Base-by-base conservation (phyloP, 179 eudicot species). In the Vitellaria paradoxa region DNA sequence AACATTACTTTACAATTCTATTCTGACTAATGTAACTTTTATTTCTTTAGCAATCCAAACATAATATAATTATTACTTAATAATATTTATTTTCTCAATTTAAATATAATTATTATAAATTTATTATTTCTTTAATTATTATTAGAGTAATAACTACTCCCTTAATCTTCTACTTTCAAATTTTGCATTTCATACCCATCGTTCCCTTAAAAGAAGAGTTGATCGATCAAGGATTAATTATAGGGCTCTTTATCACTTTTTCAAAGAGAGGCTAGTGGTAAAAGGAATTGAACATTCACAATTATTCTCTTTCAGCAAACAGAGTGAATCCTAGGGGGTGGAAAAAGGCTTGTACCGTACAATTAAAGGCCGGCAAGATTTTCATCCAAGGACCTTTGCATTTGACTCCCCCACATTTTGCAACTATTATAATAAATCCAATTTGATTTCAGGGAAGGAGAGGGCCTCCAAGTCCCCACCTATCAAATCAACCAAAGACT, bases 191-290 rank as follows among this genome's bases (percentile, higher is more conserved):
- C n/a, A n/a, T n/a, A n/a, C n/a, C n/a, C 21, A n/a, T n/a, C n/a
- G n/a, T n/a, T n/a, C 57, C 56, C 20, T 68, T 68, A 68, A 68
- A 68, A 68, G 72, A 68, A 68, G 72, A 47, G 57, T 68, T 23
- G 21, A 68, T 18, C 11, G 1, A 30, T 30, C 37, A 30, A 30
- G 37, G 1, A 30, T 2, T 30, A 30, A 30, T 2, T 30, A 30
- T 30, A 30, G 37, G 37, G 37, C 37, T 30, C 37, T 30, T 30
- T 30, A 40, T 13, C 15, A 24, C 4, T 67, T 2, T 18, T 21
- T 40, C 40, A 17, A 17, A 42, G 18, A 18, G 53, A 18, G 71
- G 47, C 4, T 68, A 6, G 57, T 24, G 5, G 37, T 21, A 40
- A 47, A 47, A 47, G 72, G 40, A 46, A 17, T 68, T 47, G 52